Base-by-base conservation (phyloP, 192 early-diverging fungal species). In the Backusella australiensis region DNA sequence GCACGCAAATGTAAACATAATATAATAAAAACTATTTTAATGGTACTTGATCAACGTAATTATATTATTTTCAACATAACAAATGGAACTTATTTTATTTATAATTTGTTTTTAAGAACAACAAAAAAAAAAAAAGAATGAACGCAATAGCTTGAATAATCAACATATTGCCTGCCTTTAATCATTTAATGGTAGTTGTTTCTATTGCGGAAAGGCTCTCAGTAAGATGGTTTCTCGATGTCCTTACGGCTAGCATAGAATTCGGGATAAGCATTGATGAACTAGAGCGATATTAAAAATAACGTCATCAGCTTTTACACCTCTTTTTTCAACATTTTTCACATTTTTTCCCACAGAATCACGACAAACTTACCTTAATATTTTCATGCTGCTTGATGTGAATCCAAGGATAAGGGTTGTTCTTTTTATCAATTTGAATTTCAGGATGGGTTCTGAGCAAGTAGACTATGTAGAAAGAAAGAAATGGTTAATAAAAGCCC, bases 381-480 rank as follows among this genome's bases (percentile, higher is more conserved):
- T 75, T 75, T 34, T 69, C 34, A 41, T 75, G 65, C 39, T 75
- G 75, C 67, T 75, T 44, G 44, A 75, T 52, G 14, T 69, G 75
- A 32, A 67, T 19, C 75, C 75, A 75, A 42, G 75, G 75, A 49
- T 75, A 75, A n/a, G 75, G 75, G 66, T 75, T 75, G 39, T 68
- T 69, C 34, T 69, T 67, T 41, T 67, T 75, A 39, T 75, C 68
- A 34, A 75, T 19, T 34, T 67, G 65, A 17, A 75, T 69, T 19
- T 75, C 75, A 29, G 75, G 75, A 65, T 75, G 75, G 2, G 70
- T 72, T 53, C 70, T 72, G 17, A 72, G 44, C 23, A 72, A 44
- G 29, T 72, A 72, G 9, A 72, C 23, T 72, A 42, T 21, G 11
- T 23, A 23, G 14, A 36, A 36, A n/a, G 35, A n/a, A 34, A 12